These are phyloP conservation scores for Baorangia bicolor DNA, from an alignment of 768 basidiomycete genomes.

Conservation along the genomic window DNA sequence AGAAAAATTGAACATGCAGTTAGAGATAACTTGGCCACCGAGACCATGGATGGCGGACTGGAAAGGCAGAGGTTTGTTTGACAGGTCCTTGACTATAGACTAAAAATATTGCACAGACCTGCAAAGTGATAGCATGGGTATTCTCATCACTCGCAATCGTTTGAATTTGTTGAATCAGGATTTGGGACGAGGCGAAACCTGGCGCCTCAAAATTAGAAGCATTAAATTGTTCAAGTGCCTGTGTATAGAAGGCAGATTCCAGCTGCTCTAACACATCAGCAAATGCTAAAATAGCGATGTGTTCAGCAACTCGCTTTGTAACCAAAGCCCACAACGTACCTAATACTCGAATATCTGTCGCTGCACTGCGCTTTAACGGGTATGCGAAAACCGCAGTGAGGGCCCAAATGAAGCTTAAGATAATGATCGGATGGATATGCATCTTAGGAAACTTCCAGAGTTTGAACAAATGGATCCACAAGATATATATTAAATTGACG, in stretches of 20 bases:
- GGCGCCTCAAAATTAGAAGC: conserved; percentile 60
- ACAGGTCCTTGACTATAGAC: neutral
- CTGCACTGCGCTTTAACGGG: conserved; percentile 6
- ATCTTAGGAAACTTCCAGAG: conserved; percentile 10
- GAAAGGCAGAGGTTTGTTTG: neutral
- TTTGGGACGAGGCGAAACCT: conserved; percentile 55
- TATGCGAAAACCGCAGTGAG: conserved; percentile 2
- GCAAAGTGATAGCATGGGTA: conserved; percentile 54
- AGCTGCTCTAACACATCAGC: conserved; percentile 74
- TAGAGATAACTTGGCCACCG: conserved; percentile 51
- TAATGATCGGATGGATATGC: neutral
- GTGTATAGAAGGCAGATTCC: conserved; percentile 65
- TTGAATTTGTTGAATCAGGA: conserved; percentile 62
- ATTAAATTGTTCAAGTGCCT: conserved; percentile 66
- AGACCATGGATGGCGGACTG: conserved; percentile 51
- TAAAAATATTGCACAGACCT: conserved; percentile 35
- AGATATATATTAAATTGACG: neutral
- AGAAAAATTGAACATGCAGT: conserved; percentile 70
- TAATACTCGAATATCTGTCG: conserved; percentile 45
- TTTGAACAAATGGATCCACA: conserved; percentile 31
- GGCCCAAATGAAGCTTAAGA: neutral
- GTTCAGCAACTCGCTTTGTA: neutral
- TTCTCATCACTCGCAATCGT: conserved; percentile 62
- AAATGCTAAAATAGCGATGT: conserved; percentile 49
- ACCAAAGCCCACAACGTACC: conserved; percentile 41